Evolutionary conservation across 805 yeast species (phyloP), one percentile per base, ranked within the genome.

Genomic region (Starmerella lactis-condensi): DNA sequence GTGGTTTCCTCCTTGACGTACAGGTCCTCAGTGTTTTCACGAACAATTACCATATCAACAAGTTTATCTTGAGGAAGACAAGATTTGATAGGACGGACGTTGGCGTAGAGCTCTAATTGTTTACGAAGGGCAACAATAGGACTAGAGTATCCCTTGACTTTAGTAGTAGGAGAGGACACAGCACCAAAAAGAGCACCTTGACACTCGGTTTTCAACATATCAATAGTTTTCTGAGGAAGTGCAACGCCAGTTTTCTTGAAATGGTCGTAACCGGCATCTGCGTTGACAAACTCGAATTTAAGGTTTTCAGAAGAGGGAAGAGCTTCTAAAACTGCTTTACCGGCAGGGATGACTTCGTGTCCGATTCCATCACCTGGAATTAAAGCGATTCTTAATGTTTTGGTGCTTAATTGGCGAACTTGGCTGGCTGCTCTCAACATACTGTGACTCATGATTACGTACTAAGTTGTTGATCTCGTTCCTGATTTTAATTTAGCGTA

Each of bases 341-440:
- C 98, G 26, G 96, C 93, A 39, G 98, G 98, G 38, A 89, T 83
- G 28, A 89, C 98, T 59, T 89, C 98, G 50, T 76, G 71, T 34
- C 98, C 98, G 45, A 89, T 89, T 43, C 98, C 98, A 55, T 89
- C 98, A 53, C 98, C 98, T 31, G 98, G 94, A 45, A 89, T 83
- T 51, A 89, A 65, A 37, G 78, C 75, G 35, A 53, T 46, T 26
- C 34, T 36, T 17, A 46, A 43, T n/a, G 42, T 43, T 24, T 33
- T 35, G 22, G 32, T n/a, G n/a, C n/a, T n/a, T n/a, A n/a, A n/a
- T n/a, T n/a, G n/a, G n/a, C n/a, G n/a, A n/a, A n/a, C n/a, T n/a
- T n/a, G n/a, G n/a, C n/a, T n/a, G n/a, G n/a, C n/a, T n/a, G n/a
- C n/a, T n/a, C n/a, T n/a, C n/a, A n/a, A n/a, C n/a, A n/a, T n/a